These are phyloP conservation scores for Candida qinlingensis DNA, from an alignment of 805 yeast genomes.

Conservation along the genomic window DNA sequence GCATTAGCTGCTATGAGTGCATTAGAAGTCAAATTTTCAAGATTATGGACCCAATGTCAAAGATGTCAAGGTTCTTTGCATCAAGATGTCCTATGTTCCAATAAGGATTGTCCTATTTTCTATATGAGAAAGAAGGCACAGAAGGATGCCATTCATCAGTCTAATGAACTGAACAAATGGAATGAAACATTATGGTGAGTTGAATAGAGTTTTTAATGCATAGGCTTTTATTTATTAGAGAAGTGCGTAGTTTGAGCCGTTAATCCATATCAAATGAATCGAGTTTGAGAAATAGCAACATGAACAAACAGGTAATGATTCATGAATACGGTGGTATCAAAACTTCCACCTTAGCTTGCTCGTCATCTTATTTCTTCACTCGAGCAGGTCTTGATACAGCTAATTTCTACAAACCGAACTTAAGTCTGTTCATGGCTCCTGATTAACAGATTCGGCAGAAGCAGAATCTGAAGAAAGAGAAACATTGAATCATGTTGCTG, in stretches of 20 bases:
- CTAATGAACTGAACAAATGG: slow-evolving; percentile 37
- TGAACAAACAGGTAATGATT: background rate
- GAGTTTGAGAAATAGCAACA: background rate
- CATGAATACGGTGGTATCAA: too few species aligned
- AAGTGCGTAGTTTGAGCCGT: background rate
- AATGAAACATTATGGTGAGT: slow-evolving; percentile 25
- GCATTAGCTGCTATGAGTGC: slow-evolving; percentile 76
- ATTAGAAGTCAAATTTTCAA: slow-evolving; percentile 74
- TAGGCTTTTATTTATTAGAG: too few species aligned
- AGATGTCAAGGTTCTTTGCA: slow-evolving; percentile 94
- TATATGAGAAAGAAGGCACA: slow-evolving; percentile 76
- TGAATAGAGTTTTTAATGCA: background rate
- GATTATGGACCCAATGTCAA: slow-evolving; percentile 98
- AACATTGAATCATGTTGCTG: too few species aligned
- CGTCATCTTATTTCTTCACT: too few species aligned
- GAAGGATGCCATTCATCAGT: slow-evolving; percentile 36
- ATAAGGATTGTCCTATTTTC: slow-evolving; percentile 95
- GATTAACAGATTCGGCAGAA: too few species aligned
- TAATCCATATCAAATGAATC: background rate
- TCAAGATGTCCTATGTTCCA: slow-evolving; percentile 91
- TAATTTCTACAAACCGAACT: too few species aligned
- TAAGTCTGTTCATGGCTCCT: too few species aligned
- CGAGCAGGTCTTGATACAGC: too few species aligned
- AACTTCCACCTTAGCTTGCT: too few species aligned
- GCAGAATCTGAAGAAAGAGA: too few species aligned